Evolutionary conservation across 1,284 basidiomycete species (phyloP).

Genomic region (Moesziomyces sp.): DNA sequence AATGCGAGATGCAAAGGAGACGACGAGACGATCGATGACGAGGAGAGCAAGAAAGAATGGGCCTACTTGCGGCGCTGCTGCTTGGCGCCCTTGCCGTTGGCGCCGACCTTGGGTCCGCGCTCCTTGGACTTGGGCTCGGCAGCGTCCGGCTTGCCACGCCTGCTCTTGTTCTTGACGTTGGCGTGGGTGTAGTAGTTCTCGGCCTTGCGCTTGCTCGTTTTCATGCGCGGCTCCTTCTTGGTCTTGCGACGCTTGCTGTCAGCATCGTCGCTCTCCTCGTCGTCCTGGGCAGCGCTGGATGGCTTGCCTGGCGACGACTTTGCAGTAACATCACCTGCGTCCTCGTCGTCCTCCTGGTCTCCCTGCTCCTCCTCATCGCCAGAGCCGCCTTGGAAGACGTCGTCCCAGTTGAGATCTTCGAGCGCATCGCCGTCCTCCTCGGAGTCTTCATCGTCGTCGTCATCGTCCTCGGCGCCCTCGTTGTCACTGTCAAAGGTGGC

Average conservation of each 20-base stretch:
- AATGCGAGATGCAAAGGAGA: conserved; percentile 4
- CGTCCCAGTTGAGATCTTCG: conserved; percentile 84
- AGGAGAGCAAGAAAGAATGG: not conserved
- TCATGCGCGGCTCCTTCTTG: conserved; percentile 61
- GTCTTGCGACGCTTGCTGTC: conserved; percentile 36
- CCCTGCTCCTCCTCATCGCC: conserved; percentile 24
- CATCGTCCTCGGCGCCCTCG: conserved; percentile 47
- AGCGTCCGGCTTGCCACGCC: conserved; percentile 68
- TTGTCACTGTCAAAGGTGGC: conserved; percentile 52
- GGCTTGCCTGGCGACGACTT: conserved; percentile 47
- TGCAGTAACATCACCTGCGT: conserved; percentile 63
- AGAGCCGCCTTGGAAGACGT: conserved; percentile 73
- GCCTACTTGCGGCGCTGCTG: conserved; percentile 36
- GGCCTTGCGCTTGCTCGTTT: conserved; percentile 76
- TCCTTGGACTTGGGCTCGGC: conserved; percentile 49
- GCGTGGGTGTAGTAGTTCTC: conserved; percentile 82
- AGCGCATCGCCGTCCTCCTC: conserved; percentile 58
- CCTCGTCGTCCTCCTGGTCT: conserved; percentile 25
- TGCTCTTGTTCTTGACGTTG: conserved; percentile 68
- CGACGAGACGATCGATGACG: not conserved
- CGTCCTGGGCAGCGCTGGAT: conserved; percentile 46
- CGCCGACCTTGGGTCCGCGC: conserved; percentile 57
- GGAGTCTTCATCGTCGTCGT: conserved; percentile 64
- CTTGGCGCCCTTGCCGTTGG: conserved; percentile 54
- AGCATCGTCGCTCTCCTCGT: conserved; percentile 49